Evolutionary conservation across 768 basidiomycete species (phyloP), one percentile per base, ranked within the genome.

Genomic region (Boletus bicolor): DNA sequence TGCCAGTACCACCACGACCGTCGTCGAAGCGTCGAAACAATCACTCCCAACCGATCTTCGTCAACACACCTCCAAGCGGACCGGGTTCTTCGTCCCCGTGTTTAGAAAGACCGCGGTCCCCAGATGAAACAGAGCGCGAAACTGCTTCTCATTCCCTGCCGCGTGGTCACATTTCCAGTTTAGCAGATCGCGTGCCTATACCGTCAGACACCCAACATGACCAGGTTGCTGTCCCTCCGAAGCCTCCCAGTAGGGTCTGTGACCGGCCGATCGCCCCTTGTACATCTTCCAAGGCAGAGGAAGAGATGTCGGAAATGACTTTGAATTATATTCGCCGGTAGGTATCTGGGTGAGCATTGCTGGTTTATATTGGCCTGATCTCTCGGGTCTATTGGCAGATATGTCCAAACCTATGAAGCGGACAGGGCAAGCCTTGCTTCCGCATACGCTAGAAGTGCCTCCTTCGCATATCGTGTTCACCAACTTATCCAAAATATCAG

Each of bases 381-480:
- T 8, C 39, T 48, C 11, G 39, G 44, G 30, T 50, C 21, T 53
- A 39, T 49, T 46, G 42, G 41, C 47, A 73, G 70, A 51, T 72
- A 71, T 24, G 28, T 72, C 26, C 68, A 71, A 54, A 71, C 57
- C 4, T 72, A 71, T 49, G 70, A 72, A 50, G 36, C 44, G 17
- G 70, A 73, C 46, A 70, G 70, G 36, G 63, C 65, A 43, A 66
- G 62, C 50, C 70, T 72, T 48, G 70, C 70, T 34, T 67, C 72
- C 38, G 70, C 70, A 15, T 72, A 72, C 46, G 64, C 63, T 44
- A 53, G 61, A 36, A 58, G 60, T 7, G 68, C 69, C n/a, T 68
- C 68, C 41, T 72, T 73, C 26, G 65, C 63, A 41, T 73, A 64
- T 54, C 66, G 68, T 53, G 55, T 48, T 28, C 63, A 71, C 41